A percentile compares a stretch with the other conserved stretches of the same genome.
phyloP scores from a whole-genome alignment of 176 grass and related monocot genomes.

The Lolium perenne region DNA sequence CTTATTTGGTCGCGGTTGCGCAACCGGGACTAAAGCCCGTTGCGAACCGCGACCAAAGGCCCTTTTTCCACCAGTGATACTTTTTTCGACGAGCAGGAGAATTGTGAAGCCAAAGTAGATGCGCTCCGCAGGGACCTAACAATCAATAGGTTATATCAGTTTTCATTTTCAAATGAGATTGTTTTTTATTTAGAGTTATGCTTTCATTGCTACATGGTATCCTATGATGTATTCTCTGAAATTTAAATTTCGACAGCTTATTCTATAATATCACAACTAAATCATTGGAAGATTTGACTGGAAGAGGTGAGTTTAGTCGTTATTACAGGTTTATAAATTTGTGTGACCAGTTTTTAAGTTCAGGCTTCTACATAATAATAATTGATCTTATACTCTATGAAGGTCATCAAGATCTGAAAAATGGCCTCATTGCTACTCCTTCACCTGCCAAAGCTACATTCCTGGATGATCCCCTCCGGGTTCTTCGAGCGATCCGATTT shows the following conservation, averaged over 20 bases:
- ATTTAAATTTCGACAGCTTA: slow-evolving; percentile 54
- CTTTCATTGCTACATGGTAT: not conserved
- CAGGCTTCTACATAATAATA: slow-evolving; percentile 32
- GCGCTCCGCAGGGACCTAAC: slow-evolving; percentile 46
- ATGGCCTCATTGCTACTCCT: slow-evolving; percentile 79
- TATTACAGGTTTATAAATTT: slow-evolving; percentile 14
- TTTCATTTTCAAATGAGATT: not conserved
- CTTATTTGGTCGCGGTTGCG: too few species aligned
- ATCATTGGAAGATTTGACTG: slow-evolving; percentile 85
- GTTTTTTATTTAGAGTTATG: not conserved
- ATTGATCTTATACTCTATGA: slow-evolving; percentile 40
- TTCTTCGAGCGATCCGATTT: slow-evolving; percentile 99
- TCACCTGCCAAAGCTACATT: slow-evolving; percentile 86
- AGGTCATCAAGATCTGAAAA: slow-evolving; percentile 83
- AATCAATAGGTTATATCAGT: slow-evolving; percentile 79
- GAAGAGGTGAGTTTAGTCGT: slow-evolving; percentile 60
- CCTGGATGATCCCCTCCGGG: slow-evolving; percentile 88
- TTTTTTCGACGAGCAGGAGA: too few species aligned
- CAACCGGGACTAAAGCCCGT: too few species aligned
- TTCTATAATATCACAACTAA: slow-evolving; percentile 90
- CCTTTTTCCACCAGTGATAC: too few species aligned
- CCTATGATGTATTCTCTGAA: not conserved
- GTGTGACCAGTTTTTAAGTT: not conserved
- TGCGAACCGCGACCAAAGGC: too few species aligned
- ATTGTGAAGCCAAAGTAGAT: too few species aligned